A percentile compares a stretch with the other conserved stretches of the same genome.
Evolutionary conservation across 441 rosid species (phyloP).

Genomic region (Aquilaria agallochum): DNA sequence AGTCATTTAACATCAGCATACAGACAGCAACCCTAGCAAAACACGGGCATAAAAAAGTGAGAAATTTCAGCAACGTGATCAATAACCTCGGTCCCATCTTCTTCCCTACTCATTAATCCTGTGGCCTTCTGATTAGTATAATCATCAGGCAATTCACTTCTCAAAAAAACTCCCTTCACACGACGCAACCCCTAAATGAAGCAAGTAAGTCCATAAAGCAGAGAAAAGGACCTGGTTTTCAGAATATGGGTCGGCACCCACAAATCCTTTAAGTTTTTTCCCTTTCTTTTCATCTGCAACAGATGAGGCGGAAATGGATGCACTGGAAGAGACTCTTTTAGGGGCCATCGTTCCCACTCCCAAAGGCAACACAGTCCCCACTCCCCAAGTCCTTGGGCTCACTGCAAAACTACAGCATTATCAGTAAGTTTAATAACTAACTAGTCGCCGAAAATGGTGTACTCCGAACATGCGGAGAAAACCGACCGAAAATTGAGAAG

Average conservation of each 20-base stretch:
- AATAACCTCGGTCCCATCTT: neutral
- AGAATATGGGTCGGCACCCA: conserved; percentile 15
- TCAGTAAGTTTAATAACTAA: conserved; percentile 5
- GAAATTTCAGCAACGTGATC: neutral
- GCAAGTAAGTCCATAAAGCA: too few relatives aligned
- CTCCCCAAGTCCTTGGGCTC: conserved; percentile 27
- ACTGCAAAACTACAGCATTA: conserved; percentile 42
- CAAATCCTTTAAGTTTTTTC: conserved; percentile 25
- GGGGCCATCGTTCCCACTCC: conserved; percentile 29
- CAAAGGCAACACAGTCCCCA: conserved; percentile 25
- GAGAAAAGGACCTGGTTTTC: conserved; percentile 8
- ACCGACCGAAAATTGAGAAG: neutral
- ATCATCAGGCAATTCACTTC: too few relatives aligned
- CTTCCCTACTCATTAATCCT: too few relatives aligned
- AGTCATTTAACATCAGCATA: neutral
- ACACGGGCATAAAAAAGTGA: neutral
- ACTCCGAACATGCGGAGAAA: neutral
- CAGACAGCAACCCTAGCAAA: too few relatives aligned
- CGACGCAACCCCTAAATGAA: too few relatives aligned
- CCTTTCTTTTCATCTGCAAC: conserved; percentile 20
- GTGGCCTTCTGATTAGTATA: too few relatives aligned
- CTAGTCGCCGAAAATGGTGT: neutral
- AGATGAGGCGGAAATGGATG: conserved; percentile 21
- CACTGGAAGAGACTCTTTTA: conserved; percentile 33
- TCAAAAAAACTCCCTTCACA: too few relatives aligned